Conservation (phyloP, 441 rosid genomes). For the Bruguiera hainesii region DNA sequence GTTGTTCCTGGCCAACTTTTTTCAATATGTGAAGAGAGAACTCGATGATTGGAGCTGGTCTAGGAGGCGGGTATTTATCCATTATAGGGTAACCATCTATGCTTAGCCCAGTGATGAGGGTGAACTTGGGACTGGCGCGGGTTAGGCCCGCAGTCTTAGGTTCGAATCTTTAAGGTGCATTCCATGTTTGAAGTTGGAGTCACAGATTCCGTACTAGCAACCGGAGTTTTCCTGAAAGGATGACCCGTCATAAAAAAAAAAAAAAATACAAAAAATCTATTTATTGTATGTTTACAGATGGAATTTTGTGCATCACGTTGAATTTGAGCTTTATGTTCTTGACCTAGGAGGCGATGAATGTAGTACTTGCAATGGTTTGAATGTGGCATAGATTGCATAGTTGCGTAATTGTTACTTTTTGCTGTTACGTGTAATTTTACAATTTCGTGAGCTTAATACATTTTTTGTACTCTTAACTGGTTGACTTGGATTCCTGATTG, state of each 20-base stretch:
- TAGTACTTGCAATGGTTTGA: neutral
- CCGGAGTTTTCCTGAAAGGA: too few species aligned
- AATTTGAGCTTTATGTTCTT: neutral
- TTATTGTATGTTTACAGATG: too few species aligned
- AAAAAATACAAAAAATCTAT: too few species aligned
- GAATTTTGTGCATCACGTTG: too few species aligned
- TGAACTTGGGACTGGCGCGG: too few species aligned
- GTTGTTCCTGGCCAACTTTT: neutral
- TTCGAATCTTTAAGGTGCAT: too few species aligned
- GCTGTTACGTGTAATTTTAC: neutral
- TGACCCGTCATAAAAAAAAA: too few species aligned
- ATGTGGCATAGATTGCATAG: neutral
- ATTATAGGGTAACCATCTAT: too few species aligned
- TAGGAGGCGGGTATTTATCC: constrained; percentile 2
- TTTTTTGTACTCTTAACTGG: neutral
- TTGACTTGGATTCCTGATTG: neutral
- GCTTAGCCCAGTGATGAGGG: too few species aligned
- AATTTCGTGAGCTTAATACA: neutral
- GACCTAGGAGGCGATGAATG: neutral
- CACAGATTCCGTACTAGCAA: too few species aligned
- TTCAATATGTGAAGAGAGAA: constrained; percentile 2
- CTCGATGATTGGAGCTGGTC: constrained; percentile 5
- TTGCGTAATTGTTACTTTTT: neutral
- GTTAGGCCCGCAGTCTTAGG: too few species aligned
- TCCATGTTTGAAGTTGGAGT: too few species aligned